phyloP scores from a whole-genome alignment of 1,284 basidiomycete species.

The Tetrapyrgos nigripes region DNA sequence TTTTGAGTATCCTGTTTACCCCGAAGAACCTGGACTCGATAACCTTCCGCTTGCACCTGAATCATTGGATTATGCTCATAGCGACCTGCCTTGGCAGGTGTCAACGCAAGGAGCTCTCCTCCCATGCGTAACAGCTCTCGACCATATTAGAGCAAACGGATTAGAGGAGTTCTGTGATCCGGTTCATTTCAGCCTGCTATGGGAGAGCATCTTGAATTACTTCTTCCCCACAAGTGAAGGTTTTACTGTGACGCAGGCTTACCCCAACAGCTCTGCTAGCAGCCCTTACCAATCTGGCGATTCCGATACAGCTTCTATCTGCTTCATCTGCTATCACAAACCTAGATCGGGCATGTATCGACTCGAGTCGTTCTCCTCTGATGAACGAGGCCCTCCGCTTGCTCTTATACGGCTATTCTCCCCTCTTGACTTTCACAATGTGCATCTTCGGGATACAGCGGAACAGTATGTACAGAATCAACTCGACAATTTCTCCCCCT shows the following conservation, averaged over 20 bases:
- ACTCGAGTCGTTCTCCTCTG: not conserved
- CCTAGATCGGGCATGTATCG: not conserved
- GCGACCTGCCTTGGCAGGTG: not conserved
- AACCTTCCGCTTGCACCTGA: too few species aligned
- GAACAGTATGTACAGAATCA: not conserved
- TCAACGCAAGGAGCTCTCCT: not conserved
- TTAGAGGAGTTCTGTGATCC: not conserved
- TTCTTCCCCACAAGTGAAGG: not conserved
- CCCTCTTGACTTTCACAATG: constrained; percentile 8
- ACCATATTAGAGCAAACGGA: not conserved
- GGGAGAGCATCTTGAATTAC: not conserved
- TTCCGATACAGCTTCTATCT: not conserved
- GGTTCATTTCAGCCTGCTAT: not conserved
- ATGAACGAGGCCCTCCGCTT: not conserved
- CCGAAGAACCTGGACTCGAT: too few species aligned
- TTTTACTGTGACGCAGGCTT: not conserved
- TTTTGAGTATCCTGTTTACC: too few species aligned
- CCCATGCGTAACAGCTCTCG: not conserved
- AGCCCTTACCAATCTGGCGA: not conserved
- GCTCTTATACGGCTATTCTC: constrained; percentile 8
- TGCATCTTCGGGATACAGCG: constrained; percentile 5
- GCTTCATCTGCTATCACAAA: not conserved
- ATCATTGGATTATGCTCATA: not conserved
- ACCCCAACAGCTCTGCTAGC: not conserved
- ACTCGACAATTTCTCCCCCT: not conserved